phyloP scores from a whole-genome alignment of 2,329 filamentous ascomycete genomes.

The Didymosphaeria variabile region DNA sequence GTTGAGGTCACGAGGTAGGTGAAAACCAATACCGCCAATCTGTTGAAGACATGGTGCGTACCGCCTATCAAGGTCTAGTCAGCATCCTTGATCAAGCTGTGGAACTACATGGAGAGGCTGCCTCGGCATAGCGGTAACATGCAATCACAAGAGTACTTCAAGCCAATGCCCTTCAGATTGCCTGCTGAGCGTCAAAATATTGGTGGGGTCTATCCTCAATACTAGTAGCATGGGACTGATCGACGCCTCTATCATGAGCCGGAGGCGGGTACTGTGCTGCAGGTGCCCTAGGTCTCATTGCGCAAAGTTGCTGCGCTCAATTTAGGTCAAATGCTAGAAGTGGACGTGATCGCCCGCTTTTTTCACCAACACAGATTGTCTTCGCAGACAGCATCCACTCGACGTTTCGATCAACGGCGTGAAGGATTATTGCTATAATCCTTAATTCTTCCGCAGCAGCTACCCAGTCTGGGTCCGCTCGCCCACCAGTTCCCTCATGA shows the following conservation, averaged over 20 bases:
- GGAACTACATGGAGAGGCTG: not conserved
- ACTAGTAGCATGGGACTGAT: not conserved
- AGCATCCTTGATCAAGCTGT: not conserved
- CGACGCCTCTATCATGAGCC: not conserved
- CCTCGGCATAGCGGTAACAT: not conserved
- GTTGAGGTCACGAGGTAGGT: slow-evolving; percentile 23
- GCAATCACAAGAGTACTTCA: not conserved
- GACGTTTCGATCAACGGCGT: not conserved
- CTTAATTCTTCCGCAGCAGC: not conserved
- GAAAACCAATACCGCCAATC: not conserved
- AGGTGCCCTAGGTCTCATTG: not conserved
- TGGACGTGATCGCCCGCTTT: too few relatives aligned
- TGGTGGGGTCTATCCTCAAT: not conserved
- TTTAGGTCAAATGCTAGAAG: not conserved
- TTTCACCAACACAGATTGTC: too few relatives aligned
- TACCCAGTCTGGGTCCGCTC: not conserved
- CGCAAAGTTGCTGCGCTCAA: not conserved
- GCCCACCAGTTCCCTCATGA: not conserved
- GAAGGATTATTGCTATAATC: not conserved
- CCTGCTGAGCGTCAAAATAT: not conserved
- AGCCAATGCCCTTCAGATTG: too few relatives aligned
- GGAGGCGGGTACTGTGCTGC: not conserved
- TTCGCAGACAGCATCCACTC: too few relatives aligned
- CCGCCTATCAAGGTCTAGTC: slow-evolving; percentile 13
- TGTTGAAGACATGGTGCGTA: slow-evolving; percentile 31